phyloP scores from a whole-genome alignment of 192 early-diverging fungal species.

The Backusella tarrabulga region DNA sequence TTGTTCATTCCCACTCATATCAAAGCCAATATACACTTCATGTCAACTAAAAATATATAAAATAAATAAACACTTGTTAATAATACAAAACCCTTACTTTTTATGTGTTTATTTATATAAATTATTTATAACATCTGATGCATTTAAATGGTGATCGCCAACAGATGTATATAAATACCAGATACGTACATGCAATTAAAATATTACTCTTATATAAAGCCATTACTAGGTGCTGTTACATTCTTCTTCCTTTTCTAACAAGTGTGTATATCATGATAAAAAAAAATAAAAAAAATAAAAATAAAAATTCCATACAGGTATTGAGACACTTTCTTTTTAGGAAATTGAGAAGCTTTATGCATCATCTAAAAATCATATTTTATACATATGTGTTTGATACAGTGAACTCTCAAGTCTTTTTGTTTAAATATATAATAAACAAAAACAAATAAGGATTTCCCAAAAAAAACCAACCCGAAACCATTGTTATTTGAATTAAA shows the following conservation, averaged over 20 bases:
- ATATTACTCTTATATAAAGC: not conserved
- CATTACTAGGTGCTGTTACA: not conserved
- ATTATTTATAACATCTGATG: not conserved
- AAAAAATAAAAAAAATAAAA: not conserved
- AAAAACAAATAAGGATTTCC: not conserved
- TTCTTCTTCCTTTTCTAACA: not conserved
- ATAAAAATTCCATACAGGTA: not conserved
- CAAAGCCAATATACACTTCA: not conserved
- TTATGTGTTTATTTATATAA: not conserved
- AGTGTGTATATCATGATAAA: too few relatives aligned
- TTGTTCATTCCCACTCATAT: not conserved
- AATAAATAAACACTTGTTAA: not conserved
- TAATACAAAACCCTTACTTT: not conserved
- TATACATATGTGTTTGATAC: not conserved
- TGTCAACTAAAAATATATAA: not conserved
- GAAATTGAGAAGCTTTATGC: not conserved
- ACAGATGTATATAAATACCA: not conserved
- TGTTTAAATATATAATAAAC: not conserved
- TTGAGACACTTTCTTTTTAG: conserved; percentile 1
- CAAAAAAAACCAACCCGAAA: not conserved
- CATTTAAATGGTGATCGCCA: not conserved
- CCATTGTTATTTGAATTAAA: not conserved
- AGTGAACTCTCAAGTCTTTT: not conserved
- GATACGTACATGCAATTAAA: not conserved
- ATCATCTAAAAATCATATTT: not conserved